These are phyloP conservation scores for Russula brevipes DNA, from an alignment of 768 basidiomycete genomes.

Conservation along the genomic window DNA sequence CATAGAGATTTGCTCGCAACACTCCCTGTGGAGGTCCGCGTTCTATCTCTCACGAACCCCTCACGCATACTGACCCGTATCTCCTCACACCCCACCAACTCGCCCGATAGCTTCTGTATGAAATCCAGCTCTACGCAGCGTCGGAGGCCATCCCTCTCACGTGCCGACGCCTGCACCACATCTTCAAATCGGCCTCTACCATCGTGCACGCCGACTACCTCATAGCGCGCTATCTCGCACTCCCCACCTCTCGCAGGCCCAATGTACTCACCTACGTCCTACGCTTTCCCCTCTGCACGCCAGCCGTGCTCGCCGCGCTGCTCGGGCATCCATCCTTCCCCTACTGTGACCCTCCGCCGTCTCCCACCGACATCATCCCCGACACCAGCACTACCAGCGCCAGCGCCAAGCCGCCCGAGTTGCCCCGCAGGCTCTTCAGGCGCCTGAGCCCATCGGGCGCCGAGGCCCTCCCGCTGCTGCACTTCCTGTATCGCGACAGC, in stretches of 20 bases:
- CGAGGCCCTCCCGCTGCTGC: constrained; percentile 59
- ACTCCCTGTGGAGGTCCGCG: constrained; percentile 12
- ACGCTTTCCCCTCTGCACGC: constrained; percentile 46
- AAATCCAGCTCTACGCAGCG: constrained; percentile 67
- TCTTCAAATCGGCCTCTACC: constrained; percentile 52
- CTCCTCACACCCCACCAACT: no score
- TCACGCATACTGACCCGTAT: not conserved
- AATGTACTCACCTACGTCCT: constrained; percentile 43
- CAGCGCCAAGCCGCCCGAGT: constrained; percentile 35
- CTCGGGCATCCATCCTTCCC: constrained; percentile 31
- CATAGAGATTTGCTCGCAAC: not conserved
- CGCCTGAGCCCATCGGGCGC: constrained; percentile 42
- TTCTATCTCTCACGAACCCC: not conserved
- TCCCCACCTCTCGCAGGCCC: not conserved
- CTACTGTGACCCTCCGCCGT: not conserved
- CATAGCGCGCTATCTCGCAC: constrained; percentile 31
- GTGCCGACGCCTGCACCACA: constrained; percentile 46
- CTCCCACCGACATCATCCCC: not conserved
- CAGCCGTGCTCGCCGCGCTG: constrained; percentile 43
- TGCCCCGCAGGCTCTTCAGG: constrained; percentile 62
- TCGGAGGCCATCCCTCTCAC: constrained; percentile 59
- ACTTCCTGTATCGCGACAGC: constrained; percentile 48
- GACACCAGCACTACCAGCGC: not conserved
- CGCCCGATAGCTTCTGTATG: constrained; percentile 59
- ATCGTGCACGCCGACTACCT: constrained; percentile 68